Percentiles rank a stretch among this genome's conserved stretches.
Conservation (phyloP, 495 filamentous ascomycete genomes). For the Penicillium simplicissimum region DNA sequence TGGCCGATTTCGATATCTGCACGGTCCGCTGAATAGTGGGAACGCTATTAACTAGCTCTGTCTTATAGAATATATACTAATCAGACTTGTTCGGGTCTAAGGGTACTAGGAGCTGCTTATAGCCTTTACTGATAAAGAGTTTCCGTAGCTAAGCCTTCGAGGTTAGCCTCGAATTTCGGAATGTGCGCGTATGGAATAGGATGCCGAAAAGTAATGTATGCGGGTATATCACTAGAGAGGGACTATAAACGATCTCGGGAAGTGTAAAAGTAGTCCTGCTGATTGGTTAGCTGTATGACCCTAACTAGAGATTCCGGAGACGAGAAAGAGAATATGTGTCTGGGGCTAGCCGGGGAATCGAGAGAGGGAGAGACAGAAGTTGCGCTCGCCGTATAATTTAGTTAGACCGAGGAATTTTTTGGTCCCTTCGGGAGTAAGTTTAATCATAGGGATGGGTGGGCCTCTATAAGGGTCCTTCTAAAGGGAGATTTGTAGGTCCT, state of each 20-base stretch:
- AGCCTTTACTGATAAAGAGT: constrained; percentile 15
- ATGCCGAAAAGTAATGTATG: constrained; percentile 22
- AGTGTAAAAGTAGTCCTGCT: constrained; percentile 17
- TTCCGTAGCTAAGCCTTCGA: constrained; percentile 21
- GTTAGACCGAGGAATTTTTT: constrained; percentile 18
- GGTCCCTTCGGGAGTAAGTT: constrained; percentile 15
- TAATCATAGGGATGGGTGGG: constrained; percentile 11
- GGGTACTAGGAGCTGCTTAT: constrained; percentile 18
- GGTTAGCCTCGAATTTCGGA: constrained; percentile 15
- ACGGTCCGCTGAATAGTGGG: neutral
- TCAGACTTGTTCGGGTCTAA: constrained; percentile 19
- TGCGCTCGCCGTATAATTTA: constrained; percentile 14
- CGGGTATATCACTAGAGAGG: constrained; percentile 21
- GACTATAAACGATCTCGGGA: constrained; percentile 19
- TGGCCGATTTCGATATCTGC: neutral
- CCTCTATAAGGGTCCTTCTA: constrained; percentile 21
- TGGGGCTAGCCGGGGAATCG: neutral
- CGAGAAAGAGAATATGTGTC: neutral
- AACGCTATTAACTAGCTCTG: neutral
- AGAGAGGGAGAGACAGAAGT: neutral
- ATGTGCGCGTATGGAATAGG: constrained; percentile 18
- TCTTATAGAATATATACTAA: constrained; percentile 22
- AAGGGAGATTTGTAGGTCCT: constrained; percentile 27
- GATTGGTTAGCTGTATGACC: constrained; percentile 1
- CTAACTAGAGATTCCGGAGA: neutral